Percentiles rank a stretch among this genome's conserved stretches.
Evolutionary conservation across 2,329 filamentous ascomycete genomes (phyloP).

Genomic region (Aureobasidium lini): DNA sequence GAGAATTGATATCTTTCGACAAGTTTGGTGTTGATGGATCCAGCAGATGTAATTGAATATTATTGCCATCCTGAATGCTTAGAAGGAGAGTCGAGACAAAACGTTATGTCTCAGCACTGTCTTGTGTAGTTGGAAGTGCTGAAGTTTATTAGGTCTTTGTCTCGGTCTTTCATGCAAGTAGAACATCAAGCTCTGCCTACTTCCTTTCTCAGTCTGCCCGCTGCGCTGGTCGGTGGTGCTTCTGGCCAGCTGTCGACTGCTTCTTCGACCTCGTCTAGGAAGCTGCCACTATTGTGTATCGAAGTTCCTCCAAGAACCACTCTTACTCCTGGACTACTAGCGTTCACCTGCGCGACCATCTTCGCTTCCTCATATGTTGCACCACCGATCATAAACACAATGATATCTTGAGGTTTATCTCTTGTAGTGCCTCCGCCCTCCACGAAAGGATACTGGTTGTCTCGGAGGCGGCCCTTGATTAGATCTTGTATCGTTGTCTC

Average conservation of each 20-base stretch:
- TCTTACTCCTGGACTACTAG: slow-evolving; percentile 76
- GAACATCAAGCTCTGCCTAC: slow-evolving; percentile 36
- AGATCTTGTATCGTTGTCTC: slow-evolving; percentile 85
- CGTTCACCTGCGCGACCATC: slow-evolving; percentile 90
- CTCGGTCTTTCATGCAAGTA: not conserved
- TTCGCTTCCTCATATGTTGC: slow-evolving; percentile 96
- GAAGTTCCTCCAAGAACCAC: slow-evolving; percentile 84
- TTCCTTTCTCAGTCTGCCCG: slow-evolving; percentile 55
- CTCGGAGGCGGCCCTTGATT: slow-evolving; percentile 81
- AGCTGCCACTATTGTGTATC: slow-evolving; percentile 79
- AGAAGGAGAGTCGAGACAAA: not conserved
- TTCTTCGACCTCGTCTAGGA: slow-evolving; percentile 87
- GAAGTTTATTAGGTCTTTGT: not conserved
- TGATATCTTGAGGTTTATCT: slow-evolving; percentile 94
- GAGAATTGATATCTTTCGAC: too few relatives aligned
- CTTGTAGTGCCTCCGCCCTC: slow-evolving; percentile 79
- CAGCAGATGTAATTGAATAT: too few relatives aligned
- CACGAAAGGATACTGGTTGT: slow-evolving; percentile 87
- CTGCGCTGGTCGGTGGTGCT: slow-evolving; percentile 50
- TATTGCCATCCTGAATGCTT: too few relatives aligned
- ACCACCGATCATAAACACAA: slow-evolving; percentile 90
- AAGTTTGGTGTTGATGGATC: too few relatives aligned
- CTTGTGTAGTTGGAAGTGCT: not conserved
- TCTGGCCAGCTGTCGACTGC: slow-evolving; percentile 83
- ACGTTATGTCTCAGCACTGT: not conserved